These are phyloP conservation scores for Calocybe indica DNA, from an alignment of 768 basidiomycete species.

Conservation along the genomic window DNA sequence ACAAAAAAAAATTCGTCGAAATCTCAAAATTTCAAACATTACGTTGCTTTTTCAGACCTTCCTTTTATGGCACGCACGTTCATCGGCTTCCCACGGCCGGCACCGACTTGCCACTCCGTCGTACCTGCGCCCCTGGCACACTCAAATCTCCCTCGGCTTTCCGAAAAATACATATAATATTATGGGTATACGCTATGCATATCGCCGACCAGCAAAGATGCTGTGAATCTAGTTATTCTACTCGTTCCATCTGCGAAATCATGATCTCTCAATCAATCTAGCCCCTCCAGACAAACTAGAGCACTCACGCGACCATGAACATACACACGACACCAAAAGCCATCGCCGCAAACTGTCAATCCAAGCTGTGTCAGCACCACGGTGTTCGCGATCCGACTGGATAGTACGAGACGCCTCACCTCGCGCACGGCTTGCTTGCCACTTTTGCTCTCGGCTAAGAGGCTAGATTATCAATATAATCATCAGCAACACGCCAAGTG, in stretches of 20 bases:
- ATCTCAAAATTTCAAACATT: slow-evolving; percentile 16
- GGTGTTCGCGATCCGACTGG: slow-evolving; percentile 4
- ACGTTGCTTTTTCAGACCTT: slow-evolving; percentile 19
- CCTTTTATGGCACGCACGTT: slow-evolving; percentile 42
- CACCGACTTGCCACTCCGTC: not conserved
- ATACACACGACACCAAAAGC: slow-evolving; percentile 86
- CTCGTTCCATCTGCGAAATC: slow-evolving; percentile 64
- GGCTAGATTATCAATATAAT: slow-evolving; percentile 33
- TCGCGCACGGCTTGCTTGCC: slow-evolving; percentile 87
- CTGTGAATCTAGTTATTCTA: slow-evolving; percentile 26
- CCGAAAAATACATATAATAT: too few relatives aligned
- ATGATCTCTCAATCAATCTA: slow-evolving; percentile 2
- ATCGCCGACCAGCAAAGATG: not conserved
- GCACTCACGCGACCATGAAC: slow-evolving; percentile 84
- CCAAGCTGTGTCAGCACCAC: slow-evolving; percentile 4
- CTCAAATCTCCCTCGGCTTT: not conserved
- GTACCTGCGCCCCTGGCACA: not conserved
- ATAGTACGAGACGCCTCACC: slow-evolving; percentile 36
- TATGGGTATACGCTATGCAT: not conserved
- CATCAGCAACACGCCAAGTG: slow-evolving; percentile 3
- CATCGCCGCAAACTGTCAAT: slow-evolving; percentile 82
- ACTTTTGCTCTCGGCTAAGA: slow-evolving; percentile 84
- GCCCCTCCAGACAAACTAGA: slow-evolving; percentile 2
- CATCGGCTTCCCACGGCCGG: slow-evolving; percentile 28
- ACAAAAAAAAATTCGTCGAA: too few relatives aligned